phyloP scores from a whole-genome alignment of 1,139 yeast species.

The Nadsonia starkeyi-henricii region DNA sequence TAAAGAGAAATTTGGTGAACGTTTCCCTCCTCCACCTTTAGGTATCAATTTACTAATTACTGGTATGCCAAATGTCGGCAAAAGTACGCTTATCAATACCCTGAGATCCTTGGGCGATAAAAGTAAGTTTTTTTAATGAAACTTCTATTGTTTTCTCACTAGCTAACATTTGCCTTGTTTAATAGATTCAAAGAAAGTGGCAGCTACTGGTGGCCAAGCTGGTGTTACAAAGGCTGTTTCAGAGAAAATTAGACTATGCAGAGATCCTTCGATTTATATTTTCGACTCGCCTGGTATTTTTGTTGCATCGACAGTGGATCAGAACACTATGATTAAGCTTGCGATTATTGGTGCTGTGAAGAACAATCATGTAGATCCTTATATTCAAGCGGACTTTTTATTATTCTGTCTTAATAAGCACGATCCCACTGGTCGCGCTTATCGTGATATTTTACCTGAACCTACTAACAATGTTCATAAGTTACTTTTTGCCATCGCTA shows the following conservation, averaged over 20 bases:
- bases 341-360: constrained; percentile 71
- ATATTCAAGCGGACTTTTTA: constrained; percentile 75
- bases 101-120: constrained; percentile 43
- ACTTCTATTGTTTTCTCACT: constrained; percentile 3
- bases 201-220: constrained; percentile 75
- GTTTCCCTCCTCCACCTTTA: constrained; percentile 54
- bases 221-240: constrained; percentile 81
- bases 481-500: constrained; percentile 43
- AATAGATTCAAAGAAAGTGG: constrained; percentile 41
- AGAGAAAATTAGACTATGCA: constrained; percentile 52
- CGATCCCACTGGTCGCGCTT: constrained; percentile 21
- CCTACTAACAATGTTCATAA: constrained; percentile 69
- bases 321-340: constrained; percentile 62
- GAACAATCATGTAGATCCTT: constrained; percentile 59
- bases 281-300: constrained; percentile 93
- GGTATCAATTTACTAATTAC: constrained; percentile 67
- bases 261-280: constrained; percentile 53
- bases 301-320: constrained; percentile 55
- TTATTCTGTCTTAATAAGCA: constrained; percentile 49
- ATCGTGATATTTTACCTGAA: constrained; percentile 31
- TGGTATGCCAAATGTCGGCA: constrained; percentile 98
- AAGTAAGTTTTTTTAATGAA: constrained; percentile 19
- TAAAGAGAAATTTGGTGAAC: neutral
- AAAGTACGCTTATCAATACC: constrained; percentile 75
- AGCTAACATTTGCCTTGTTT: constrained; percentile 11